Percentiles rank a stretch among this genome's conserved stretches.
These are phyloP conservation scores for Hordeum marinum DNA, from an alignment of 176 grass and related monocot genomes.

Conservation along the genomic window DNA sequence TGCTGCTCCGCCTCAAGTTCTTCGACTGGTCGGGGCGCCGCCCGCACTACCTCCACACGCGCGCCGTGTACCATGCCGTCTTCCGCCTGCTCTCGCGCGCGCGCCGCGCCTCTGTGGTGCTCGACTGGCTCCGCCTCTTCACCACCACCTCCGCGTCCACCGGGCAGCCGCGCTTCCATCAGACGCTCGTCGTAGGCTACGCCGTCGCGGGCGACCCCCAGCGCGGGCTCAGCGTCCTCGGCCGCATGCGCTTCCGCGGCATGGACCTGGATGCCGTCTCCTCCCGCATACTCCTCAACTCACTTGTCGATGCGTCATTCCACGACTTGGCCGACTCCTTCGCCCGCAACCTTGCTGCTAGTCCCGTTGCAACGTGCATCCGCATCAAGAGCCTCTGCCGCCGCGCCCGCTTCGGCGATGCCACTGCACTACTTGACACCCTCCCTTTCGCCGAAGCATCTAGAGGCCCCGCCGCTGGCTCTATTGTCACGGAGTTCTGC, in stretches of 20 bases:
- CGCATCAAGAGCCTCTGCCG: slow-evolving; percentile 70
- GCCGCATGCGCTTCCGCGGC: slow-evolving; percentile 73
- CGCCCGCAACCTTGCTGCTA: slow-evolving; percentile 28
- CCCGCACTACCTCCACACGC: slow-evolving; percentile 56
- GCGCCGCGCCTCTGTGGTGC: slow-evolving; percentile 42
- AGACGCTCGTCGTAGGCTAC: slow-evolving; percentile 80
- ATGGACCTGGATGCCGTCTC: slow-evolving; percentile 61
- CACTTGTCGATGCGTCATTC: slow-evolving; percentile 77
- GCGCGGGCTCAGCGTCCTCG: slow-evolving; percentile 57
- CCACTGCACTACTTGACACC: slow-evolving; percentile 59
- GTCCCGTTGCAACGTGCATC: slow-evolving; percentile 45
- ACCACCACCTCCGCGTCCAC: slow-evolving; percentile 10
- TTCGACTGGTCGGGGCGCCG: slow-evolving; percentile 83
- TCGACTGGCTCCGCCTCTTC: slow-evolving; percentile 90
- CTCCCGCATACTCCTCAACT: slow-evolving; percentile 74
- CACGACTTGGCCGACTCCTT: slow-evolving; percentile 74
- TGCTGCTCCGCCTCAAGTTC: slow-evolving; percentile 74
- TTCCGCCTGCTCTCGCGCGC: slow-evolving; percentile 54
- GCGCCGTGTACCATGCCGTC: slow-evolving; percentile 53
- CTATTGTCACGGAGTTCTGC: slow-evolving; percentile 46
- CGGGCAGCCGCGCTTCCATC: slow-evolving; percentile 53
- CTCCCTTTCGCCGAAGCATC: slow-evolving; percentile 31
- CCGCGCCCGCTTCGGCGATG: slow-evolving; percentile 36
- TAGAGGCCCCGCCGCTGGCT: slow-evolving; percentile 30
- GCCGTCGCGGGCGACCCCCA: slow-evolving; percentile 80